A percentile compares a stretch with the other conserved stretches of the same genome.
phyloP scores from a whole-genome alignment of 2,329 filamentous ascomycete genomes.

The Neofusicoccum cordaticola region DNA sequence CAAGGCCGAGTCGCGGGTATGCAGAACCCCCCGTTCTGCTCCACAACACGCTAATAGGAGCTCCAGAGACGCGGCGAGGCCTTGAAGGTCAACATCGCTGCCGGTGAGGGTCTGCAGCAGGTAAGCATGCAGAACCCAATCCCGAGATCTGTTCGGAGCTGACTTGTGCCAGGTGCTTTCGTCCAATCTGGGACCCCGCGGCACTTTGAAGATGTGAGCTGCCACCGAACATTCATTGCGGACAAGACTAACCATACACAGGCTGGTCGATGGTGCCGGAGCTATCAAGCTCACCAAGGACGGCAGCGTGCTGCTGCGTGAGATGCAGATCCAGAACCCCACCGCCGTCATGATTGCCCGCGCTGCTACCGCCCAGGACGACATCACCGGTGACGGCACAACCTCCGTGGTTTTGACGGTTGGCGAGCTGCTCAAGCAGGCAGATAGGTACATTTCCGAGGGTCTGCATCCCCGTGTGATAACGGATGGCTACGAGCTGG shows the following conservation, averaged over 20 bases:
- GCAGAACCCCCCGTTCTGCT: constrained; percentile 35
- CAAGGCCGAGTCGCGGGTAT: constrained; percentile 94
- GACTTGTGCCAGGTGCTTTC: constrained; percentile 77
- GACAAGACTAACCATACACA: constrained; percentile 33
- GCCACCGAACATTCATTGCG: constrained; percentile 27
- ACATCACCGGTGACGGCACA: constrained; percentile 96
- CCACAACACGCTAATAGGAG: constrained; percentile 43
- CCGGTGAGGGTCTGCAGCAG: constrained; percentile 73
- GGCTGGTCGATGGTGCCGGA: constrained; percentile 62
- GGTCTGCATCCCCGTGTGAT: constrained; percentile 96
- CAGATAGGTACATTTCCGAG: constrained; percentile 91
- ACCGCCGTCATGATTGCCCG: constrained; percentile 80
- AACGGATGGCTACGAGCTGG: constrained; percentile 96
- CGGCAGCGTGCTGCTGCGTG: constrained; percentile 77
- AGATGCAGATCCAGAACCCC: constrained; percentile 95
- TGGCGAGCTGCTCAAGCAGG: constrained; percentile 96
- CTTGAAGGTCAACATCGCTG: constrained; percentile 92
- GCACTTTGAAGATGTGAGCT: constrained; percentile 94
- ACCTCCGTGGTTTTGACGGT: constrained; percentile 94
- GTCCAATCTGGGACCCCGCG: constrained; percentile 89
- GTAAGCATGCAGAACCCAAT: constrained; percentile 39
- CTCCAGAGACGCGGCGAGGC: constrained; percentile 90
- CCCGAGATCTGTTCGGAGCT: constrained; percentile 16
- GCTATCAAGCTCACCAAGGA: constrained; percentile 98
- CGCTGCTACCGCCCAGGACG: constrained; percentile 94